Evolutionary conservation across 1,284 basidiomycete species (phyloP).

Genomic region (Exobasidium rhododendri): DNA sequence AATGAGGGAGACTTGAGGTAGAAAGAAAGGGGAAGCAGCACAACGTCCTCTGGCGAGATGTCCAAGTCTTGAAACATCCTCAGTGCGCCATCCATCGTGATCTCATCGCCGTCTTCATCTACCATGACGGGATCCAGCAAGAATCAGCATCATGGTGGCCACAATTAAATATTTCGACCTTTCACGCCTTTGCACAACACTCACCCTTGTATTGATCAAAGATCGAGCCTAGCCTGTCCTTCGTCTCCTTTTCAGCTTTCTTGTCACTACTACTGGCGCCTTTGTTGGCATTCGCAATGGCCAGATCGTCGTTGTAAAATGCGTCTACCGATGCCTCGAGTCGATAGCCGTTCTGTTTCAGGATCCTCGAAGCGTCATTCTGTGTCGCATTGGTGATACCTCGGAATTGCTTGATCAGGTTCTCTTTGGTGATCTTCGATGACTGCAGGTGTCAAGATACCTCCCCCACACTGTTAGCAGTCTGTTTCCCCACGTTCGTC

Average conservation of each 20-base stretch:
- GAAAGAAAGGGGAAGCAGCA: constrained; percentile 48
- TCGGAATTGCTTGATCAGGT: constrained; percentile 31
- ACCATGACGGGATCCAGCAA: neutral
- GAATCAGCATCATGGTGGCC: neutral
- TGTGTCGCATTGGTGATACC: constrained; percentile 35
- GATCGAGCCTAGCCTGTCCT: constrained; percentile 61
- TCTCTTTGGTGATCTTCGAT: constrained; percentile 18
- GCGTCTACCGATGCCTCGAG: constrained; percentile 73
- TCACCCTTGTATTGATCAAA: constrained; percentile 78
- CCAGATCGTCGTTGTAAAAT: constrained; percentile 61
- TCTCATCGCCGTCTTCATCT: constrained; percentile 34
- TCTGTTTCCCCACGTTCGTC: too few species aligned
- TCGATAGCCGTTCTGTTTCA: constrained; percentile 67
- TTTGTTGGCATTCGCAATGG: constrained; percentile 33
- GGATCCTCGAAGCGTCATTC: constrained; percentile 67
- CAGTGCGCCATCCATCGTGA: constrained; percentile 47
- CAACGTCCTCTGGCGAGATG: constrained; percentile 44
- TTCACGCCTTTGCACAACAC: too few species aligned
- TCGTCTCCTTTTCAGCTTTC: constrained; percentile 33
- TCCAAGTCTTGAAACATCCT: constrained; percentile 42
- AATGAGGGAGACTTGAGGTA: constrained; percentile 45
- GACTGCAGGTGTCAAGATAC: neutral
- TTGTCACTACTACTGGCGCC: neutral
- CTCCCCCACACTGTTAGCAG: too few species aligned
- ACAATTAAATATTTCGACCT: neutral